Evolutionary conservation across 306 rosid species (phyloP).

Genomic region (Gastrolobium villosum): DNA sequence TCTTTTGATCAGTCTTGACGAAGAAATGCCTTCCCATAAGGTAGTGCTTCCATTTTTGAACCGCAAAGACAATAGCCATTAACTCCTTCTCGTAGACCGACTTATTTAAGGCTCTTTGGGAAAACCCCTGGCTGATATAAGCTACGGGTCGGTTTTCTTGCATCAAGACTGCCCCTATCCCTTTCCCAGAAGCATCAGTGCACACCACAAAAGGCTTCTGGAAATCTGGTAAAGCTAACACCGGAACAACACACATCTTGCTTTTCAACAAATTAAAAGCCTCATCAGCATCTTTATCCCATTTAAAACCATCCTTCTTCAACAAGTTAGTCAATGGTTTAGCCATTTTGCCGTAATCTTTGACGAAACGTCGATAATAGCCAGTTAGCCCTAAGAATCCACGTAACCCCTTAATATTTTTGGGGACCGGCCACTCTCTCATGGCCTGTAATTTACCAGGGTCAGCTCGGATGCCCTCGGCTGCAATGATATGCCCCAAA

Average conservation of each 20-base stretch:
- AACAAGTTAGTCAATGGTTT: background rate
- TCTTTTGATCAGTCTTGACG: background rate
- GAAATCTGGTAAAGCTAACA: background rate
- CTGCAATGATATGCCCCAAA: too few species aligned
- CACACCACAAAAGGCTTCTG: too few species aligned
- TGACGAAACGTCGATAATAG: background rate
- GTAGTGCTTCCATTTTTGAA: background rate
- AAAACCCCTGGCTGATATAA: background rate
- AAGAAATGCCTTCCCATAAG: background rate
- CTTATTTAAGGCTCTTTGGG: too few species aligned
- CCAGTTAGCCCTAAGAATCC: background rate
- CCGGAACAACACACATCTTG: background rate
- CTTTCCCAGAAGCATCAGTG: background rate
- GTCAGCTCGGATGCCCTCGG: too few species aligned
- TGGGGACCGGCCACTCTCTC: background rate
- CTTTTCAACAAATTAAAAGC: background rate
- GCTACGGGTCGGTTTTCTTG: background rate
- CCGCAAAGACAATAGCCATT: background rate
- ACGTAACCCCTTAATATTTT: background rate
- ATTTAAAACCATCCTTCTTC: too few species aligned
- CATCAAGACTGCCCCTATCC: background rate
- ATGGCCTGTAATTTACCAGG: too few species aligned
- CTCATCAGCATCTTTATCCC: background rate
- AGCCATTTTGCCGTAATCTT: background rate
- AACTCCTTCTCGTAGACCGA: background rate